A percentile compares a stretch with the other conserved stretches of the same genome.
phyloP scores from a whole-genome alignment of 176 grass and related monocot genomes.

The Miscanthus lutarioriparius region DNA sequence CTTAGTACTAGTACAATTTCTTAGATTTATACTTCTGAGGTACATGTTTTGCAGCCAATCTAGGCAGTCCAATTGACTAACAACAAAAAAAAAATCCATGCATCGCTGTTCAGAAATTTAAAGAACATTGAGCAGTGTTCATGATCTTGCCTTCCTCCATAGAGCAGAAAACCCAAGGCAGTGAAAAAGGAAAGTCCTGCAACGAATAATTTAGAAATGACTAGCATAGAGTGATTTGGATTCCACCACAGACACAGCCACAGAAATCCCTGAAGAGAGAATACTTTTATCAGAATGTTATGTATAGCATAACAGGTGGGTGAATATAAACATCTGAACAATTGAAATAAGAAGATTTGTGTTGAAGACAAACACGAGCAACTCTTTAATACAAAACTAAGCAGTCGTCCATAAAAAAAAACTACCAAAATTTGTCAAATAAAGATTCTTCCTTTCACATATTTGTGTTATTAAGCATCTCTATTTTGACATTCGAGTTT shows the following conservation, averaged over 20 bases:
- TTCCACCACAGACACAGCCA: slow-evolving; percentile 61
- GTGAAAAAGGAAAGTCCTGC: slow-evolving; percentile 72
- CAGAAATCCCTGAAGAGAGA: slow-evolving; percentile 49
- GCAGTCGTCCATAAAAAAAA: background rate
- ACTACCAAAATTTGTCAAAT: background rate
- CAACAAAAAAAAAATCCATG: background rate
- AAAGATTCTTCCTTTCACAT: background rate
- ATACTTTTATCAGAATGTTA: background rate
- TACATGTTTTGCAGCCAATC: background rate
- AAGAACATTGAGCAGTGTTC: background rate
- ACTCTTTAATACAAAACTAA: slow-evolving; percentile 1
- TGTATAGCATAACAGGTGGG: background rate
- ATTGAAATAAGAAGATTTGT: background rate
- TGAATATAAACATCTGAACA: background rate
- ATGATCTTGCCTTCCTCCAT: slow-evolving; percentile 68
- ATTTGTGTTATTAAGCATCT: background rate
- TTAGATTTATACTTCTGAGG: background rate
- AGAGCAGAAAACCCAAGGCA: slow-evolving; percentile 76
- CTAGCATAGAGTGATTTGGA: slow-evolving; percentile 55
- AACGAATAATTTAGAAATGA: slow-evolving; percentile 53
- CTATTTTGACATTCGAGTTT: background rate
- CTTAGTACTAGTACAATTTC: background rate
- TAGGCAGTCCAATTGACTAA: background rate
- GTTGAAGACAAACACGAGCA: background rate
- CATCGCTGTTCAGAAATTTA: background rate